A percentile compares a stretch with the other conserved stretches of the same genome.
These are phyloP conservation scores for Diplogelasinospora grovesii DNA, from an alignment of 495 filamentous ascomycete species.

Conservation along the genomic window DNA sequence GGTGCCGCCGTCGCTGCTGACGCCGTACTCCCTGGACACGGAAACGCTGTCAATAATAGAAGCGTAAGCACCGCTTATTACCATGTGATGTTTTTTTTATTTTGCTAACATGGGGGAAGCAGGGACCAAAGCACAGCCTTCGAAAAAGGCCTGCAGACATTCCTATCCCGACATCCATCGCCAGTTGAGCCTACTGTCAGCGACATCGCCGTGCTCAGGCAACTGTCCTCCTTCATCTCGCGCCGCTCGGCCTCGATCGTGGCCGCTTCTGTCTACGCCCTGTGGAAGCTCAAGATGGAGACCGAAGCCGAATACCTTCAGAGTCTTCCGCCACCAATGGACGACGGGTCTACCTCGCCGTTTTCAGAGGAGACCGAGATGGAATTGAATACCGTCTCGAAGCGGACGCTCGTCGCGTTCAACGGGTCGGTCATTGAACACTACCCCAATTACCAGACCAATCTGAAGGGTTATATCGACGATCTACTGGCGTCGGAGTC, in stretches of 20 bases:
- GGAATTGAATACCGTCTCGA: constrained; percentile 16
- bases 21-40: constrained; percentile 55
- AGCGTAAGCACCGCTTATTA: no score
- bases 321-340: no score
- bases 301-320: constrained; percentile 31
- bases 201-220: constrained; percentile 49
- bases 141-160: constrained; percentile 24
- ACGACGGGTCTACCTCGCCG: constrained; percentile 4
- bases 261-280: constrained; percentile 53
- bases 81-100: background rate
- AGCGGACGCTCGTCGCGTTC: constrained; percentile 49
- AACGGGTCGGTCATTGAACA: constrained; percentile 61
- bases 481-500: constrained; percentile 25
- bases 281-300: constrained; percentile 51
- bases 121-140: constrained; percentile 32
- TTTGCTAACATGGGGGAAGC: background rate
- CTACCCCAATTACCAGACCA: constrained; percentile 50
- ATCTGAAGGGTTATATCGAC: constrained; percentile 47
- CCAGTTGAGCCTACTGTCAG: constrained; percentile 27
- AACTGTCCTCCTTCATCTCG: constrained; percentile 49
- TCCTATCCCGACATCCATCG: constrained; percentile 41
- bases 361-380: constrained; percentile 19
- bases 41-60: constrained; percentile 55
- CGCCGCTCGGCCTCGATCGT: constrained; percentile 57
- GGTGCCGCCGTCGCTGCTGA: constrained; percentile 44